These are phyloP conservation scores for Dicorynia guianensis DNA, from an alignment of 306 rosid species.

Conservation along the genomic window DNA sequence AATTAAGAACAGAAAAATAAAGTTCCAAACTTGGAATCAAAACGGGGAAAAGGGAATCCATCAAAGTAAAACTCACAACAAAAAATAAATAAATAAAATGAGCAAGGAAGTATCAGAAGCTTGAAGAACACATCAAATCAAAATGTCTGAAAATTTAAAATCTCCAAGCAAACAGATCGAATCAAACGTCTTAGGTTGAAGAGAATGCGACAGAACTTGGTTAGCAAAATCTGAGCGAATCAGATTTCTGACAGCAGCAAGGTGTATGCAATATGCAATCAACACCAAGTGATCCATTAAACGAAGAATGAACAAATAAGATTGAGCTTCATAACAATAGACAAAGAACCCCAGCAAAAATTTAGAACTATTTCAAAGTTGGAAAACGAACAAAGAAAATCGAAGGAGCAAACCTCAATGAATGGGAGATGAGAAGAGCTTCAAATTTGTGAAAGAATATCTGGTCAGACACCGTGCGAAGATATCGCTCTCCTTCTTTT, in stretches of 20 bases:
- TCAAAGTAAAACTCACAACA: neutral
- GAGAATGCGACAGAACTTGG: neutral
- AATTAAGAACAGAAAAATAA: neutral
- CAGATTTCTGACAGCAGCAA: neutral
- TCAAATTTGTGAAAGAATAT: slow-evolving; percentile 32
- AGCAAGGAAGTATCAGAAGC: slow-evolving; percentile 6
- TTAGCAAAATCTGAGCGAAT: slow-evolving; percentile 21
- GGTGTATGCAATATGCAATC: neutral
- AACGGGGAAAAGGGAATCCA: neutral
- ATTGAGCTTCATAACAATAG: neutral
- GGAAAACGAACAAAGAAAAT: neutral
- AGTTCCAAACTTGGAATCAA: slow-evolving; percentile 34
- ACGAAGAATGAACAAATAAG: neutral
- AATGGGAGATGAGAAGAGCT: slow-evolving; percentile 44
- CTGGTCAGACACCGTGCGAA: slow-evolving; percentile 42
- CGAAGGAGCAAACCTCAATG: slow-evolving; percentile 33
- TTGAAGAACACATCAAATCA: neutral
- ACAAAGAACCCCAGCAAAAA: neutral
- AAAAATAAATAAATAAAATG: neutral
- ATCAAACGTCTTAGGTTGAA: neutral
- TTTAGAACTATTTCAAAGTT: no score
- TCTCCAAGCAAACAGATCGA: slow-evolving; percentile 32
- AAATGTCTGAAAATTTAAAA: slow-evolving; percentile 11
- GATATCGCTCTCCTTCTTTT: slow-evolving; percentile 37
- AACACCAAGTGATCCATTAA: neutral